Evolutionary conservation across 2,329 filamentous ascomycete genomes (phyloP).

Genomic region (Colletotrichum tanaceti): DNA sequence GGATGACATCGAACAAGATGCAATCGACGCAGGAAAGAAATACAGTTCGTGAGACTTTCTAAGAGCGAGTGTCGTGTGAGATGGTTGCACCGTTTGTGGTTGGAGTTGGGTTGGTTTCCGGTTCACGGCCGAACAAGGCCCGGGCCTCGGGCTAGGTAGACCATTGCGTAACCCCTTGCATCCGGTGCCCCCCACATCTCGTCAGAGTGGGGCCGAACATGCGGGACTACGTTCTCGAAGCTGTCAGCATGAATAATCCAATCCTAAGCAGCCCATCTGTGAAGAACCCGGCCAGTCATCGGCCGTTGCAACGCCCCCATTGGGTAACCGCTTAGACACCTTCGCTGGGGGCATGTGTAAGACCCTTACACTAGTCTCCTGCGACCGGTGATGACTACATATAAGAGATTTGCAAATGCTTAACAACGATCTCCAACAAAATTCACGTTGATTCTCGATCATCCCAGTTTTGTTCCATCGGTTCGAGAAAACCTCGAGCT

Average conservation of each 20-base stretch:
- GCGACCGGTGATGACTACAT: constrained; percentile 13
- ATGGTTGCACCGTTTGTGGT: neutral
- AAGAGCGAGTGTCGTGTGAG: neutral
- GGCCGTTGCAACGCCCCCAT: constrained; percentile 16
- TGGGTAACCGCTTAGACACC: constrained; percentile 36
- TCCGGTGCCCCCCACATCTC: neutral
- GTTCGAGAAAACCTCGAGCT: neutral
- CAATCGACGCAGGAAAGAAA: too few species aligned
- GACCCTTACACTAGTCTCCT: constrained; percentile 23
- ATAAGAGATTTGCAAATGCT: constrained; percentile 42
- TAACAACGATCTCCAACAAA: constrained; percentile 25
- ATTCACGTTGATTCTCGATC: constrained; percentile 37
- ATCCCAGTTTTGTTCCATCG: constrained; percentile 18
- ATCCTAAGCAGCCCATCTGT: constrained; percentile 32
- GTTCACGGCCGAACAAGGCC: neutral
- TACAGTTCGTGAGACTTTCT: neutral
- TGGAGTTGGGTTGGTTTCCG: neutral
- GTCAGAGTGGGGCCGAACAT: neutral
- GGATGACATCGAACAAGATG: too few species aligned
- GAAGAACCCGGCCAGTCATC: constrained; percentile 11
- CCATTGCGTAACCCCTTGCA: neutral
- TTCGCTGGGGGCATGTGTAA: constrained; percentile 35
- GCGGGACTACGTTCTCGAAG: constrained; percentile 12
- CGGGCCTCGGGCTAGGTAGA: constrained; percentile 8
- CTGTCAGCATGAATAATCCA: constrained; percentile 43